phyloP scores from a whole-genome alignment of 768 basidiomycete species.

The Psilocybe azurescens region DNA sequence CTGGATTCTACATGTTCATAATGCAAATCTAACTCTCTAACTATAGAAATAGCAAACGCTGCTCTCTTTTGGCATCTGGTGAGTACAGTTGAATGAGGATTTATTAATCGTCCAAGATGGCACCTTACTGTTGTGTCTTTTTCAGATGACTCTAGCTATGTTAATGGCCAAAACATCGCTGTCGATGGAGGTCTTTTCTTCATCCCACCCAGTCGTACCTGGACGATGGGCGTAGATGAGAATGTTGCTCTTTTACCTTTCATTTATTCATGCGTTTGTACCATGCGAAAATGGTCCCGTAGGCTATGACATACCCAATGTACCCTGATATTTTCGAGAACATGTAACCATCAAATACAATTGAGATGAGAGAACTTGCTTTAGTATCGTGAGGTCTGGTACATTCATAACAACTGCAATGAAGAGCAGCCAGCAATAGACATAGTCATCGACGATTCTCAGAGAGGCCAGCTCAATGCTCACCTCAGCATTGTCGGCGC shows the following conservation, averaged over 20 bases:
- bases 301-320: no score
- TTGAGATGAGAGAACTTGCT: no score
- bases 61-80: slow-evolving; percentile 92
- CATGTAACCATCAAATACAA: no score
- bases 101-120: no score
- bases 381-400: no score
- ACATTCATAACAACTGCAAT: no score
- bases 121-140: slow-evolving; percentile 2
- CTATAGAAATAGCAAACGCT: slow-evolving; percentile 82
- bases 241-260: no score
- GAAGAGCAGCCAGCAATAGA: no score
- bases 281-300: background rate
- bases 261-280: background rate
- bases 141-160: slow-evolving; percentile 87
- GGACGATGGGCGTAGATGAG: slow-evolving; percentile 65
- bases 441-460: no score
- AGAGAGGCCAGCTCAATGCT: no score
- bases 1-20: background rate
- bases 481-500: no score
- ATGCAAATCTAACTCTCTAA: background rate
- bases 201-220: slow-evolving; percentile 80
- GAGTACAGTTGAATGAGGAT: slow-evolving; percentile 20
- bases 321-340: no score
- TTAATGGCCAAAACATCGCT: slow-evolving; percentile 88
- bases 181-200: slow-evolving; percentile 86